Evolutionary conservation across 306 rosid species (phyloP), one percentile per base, ranked within the genome.

Genomic region (Morella rubra): DNA sequence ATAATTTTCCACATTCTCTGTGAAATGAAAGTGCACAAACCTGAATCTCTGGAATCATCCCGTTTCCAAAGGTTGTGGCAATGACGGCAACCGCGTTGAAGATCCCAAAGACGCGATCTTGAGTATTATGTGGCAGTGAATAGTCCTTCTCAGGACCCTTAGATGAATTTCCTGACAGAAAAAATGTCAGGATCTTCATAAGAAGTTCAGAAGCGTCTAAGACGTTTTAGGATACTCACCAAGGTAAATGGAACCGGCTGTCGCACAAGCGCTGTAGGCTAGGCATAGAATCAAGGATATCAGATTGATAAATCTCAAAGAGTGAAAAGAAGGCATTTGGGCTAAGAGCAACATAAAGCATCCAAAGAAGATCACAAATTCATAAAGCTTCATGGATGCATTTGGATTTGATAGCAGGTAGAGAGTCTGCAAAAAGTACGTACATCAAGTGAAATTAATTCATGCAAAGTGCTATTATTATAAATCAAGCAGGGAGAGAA

Each of bases 21-120:
- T 27, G 32, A 27, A 27, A 27, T 27, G 32, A 27, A 27, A 27
- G 2, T 27, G 32, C 32, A 27, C 12, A 40, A 13, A 91, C 98
- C 91, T 93, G 97, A 80, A 90, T 93, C 80, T 93, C 97, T 49
- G 96, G 98, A 44, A 91, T 85, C 16, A 91, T 91, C 56, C 96
- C 98, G 51, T 90, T 93, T 65, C 98, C 97, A 45, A 79, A 91
- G 6, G 89, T 76, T 0, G 97, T 92, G 59, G 98, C 96, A 49
- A 91, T 86, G 77, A 93, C 90, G 67, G 93, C 90, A 62, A 87
- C 76, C n/a, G 97, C 96, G 64, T 90, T 93, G 79, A 90, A 90
- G 46, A 92, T 56, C 40, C 96, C 97, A 68, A 93, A 93, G 44
- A 86, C 3, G 1, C 75, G 81, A 82, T 68, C 49, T 69, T 77